Conservation (phyloP, 495 filamentous ascomycete genomes). For the Penicillium robsamsonii region DNA sequence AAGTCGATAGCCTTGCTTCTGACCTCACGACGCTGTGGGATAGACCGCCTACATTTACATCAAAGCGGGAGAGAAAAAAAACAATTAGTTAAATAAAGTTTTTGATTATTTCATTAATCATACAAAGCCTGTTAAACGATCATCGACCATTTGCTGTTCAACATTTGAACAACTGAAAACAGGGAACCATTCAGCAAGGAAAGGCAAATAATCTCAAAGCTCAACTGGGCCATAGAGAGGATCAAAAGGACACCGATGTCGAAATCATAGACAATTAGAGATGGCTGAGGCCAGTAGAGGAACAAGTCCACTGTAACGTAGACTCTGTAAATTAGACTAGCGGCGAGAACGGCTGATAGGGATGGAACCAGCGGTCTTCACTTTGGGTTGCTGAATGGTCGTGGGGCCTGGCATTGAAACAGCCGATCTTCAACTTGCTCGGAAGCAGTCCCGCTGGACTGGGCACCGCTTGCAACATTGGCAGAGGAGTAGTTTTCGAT, state of each 20-base stretch:
- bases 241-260: not conserved
- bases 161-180: not conserved
- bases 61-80: not conserved
- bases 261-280: not conserved
- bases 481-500: not conserved
- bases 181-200: not conserved
- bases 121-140: not conserved
- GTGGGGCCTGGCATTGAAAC: not conserved
- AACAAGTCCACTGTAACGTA: not conserved
- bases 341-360: not conserved
- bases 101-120: not conserved
- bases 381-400: not conserved
- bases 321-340: not conserved
- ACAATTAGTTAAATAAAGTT: not conserved
- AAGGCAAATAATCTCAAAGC: not conserved
- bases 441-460: not conserved
- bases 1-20: no score
- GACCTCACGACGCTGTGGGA: not conserved
- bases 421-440: not conserved
- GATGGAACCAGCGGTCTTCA: not conserved
- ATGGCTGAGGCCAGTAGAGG: not conserved
- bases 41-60: not conserved
- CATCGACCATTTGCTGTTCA: not conserved
- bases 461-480: not conserved
- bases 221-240: not conserved